Evolutionary conservation across 1,139 yeast species (phyloP).

Genomic region (Blastobotrys capitulatus): DNA sequence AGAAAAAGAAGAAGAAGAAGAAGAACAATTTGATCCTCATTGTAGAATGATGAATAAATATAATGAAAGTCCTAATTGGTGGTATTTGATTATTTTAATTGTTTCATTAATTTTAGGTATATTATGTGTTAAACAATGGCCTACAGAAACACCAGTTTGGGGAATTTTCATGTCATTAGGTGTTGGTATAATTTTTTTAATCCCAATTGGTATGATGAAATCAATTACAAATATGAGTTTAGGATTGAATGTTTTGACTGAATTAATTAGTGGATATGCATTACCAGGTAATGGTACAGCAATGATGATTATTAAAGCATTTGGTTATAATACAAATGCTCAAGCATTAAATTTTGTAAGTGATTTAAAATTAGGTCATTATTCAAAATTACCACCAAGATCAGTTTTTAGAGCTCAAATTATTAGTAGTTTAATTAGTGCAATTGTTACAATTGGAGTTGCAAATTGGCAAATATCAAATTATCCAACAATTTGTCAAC

Average conservation of each 20-base stretch:
- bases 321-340: slow-evolving; percentile 52
- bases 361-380: slow-evolving; percentile 55
- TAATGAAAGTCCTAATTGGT: slow-evolving; percentile 60
- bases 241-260: slow-evolving; percentile 55
- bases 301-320: slow-evolving; percentile 55
- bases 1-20: background rate
- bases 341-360: slow-evolving; percentile 54
- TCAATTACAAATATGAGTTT: slow-evolving; percentile 49
- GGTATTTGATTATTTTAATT: slow-evolving; percentile 45
- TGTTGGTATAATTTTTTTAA: slow-evolving; percentile 48
- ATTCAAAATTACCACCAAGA: slow-evolving; percentile 53
- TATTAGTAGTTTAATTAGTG: slow-evolving; percentile 34
- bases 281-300: slow-evolving; percentile 40
- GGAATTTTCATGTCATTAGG: slow-evolving; percentile 53
- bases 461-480: slow-evolving; percentile 44
- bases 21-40: slow-evolving; percentile 46
- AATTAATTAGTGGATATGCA: slow-evolving; percentile 56
- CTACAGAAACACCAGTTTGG: slow-evolving; percentile 45
- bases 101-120: slow-evolving; percentile 47
- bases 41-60: slow-evolving; percentile 50
- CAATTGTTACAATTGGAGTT: slow-evolving; percentile 45
- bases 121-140: slow-evolving; percentile 42
- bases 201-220: slow-evolving; percentile 44
- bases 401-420: slow-evolving; percentile 55
- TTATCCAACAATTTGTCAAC: slow-evolving; percentile 30